Evolutionary conservation across 257 asterid genomes (phyloP).

Genomic region (Oldenlandia corymbosa): DNA sequence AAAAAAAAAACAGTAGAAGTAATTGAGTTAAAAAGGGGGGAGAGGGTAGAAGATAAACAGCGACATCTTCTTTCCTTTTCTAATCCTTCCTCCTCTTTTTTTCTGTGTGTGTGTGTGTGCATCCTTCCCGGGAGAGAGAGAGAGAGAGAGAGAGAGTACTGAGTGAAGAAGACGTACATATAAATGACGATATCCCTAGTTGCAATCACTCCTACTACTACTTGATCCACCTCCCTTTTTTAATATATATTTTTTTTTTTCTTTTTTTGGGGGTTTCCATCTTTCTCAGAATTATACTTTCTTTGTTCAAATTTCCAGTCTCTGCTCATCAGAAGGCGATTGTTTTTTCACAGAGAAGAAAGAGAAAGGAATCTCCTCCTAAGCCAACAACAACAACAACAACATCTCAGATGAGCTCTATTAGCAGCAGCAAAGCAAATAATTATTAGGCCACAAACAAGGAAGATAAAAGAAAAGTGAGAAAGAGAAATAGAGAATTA

Average conservation of each 20-base stretch:
- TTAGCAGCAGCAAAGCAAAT: slow-evolving; percentile 22
- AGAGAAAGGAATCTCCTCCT: too few species aligned
- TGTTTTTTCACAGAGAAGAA: too few species aligned
- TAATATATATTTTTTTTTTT: neutral
- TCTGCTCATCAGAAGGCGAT: too few species aligned
- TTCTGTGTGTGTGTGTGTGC: too few species aligned
- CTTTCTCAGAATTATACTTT: slow-evolving; percentile 20
- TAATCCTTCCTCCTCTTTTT: slow-evolving; percentile 13
- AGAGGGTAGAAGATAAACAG: slow-evolving; percentile 36
- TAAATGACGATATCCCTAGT: slow-evolving; percentile 10
- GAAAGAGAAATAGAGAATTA: slow-evolving; percentile 25
- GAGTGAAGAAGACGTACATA: slow-evolving; percentile 24
- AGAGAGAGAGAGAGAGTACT: neutral
- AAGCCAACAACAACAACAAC: neutral
- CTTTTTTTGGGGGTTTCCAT: neutral
- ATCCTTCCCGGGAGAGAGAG: slow-evolving; percentile 11
- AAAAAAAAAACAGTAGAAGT: slow-evolving; percentile 10
- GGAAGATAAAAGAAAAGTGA: slow-evolving; percentile 24
- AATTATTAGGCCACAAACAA: slow-evolving; percentile 12
- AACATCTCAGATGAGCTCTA: too few species aligned
- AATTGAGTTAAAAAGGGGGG: slow-evolving; percentile 32
- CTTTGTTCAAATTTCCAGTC: slow-evolving; percentile 30
- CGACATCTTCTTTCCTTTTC: slow-evolving; percentile 48
- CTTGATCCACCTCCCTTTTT: slow-evolving; percentile 12
- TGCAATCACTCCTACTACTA: too few species aligned